These are phyloP conservation scores for Pichia exigua DNA, from an alignment of 805 yeast genomes.

Conservation along the genomic window DNA sequence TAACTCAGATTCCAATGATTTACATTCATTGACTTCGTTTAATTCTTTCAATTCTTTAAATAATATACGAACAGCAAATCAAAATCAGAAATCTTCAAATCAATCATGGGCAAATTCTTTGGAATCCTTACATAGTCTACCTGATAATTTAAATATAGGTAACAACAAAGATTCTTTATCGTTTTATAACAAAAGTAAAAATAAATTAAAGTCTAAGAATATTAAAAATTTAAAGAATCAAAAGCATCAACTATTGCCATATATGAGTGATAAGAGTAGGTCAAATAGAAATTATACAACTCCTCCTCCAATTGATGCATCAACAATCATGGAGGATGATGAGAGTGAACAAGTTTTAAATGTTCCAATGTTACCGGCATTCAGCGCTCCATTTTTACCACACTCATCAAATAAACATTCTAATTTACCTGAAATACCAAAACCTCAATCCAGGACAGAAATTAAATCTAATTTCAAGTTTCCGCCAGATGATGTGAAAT, in stretches of 20 bases:
- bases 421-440: not conserved
- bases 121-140: constrained; percentile 9
- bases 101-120: constrained; percentile 3
- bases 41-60: constrained; percentile 1
- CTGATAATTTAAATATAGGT: not conserved
- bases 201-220: not conserved
- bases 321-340: constrained; percentile 27
- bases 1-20: not conserved
- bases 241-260: not conserved
- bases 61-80: not conserved
- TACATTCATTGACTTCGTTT: not conserved
- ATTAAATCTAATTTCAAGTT: not conserved
- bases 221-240: not conserved
- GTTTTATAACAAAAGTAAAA: not conserved
- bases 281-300: not conserved
- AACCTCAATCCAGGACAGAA: not conserved
- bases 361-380: constrained; percentile 23
- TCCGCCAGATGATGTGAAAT: not conserved
- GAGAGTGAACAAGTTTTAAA: constrained; percentile 20
- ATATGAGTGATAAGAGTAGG: not conserved
- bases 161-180: not conserved
- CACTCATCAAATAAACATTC: not conserved
- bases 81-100: not conserved
- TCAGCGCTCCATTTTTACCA: not conserved
- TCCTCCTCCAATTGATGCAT: constrained; percentile 11